Evolutionary conservation across 805 yeast genomes (phyloP).

Genomic region (Pichia thaimueangensis): DNA sequence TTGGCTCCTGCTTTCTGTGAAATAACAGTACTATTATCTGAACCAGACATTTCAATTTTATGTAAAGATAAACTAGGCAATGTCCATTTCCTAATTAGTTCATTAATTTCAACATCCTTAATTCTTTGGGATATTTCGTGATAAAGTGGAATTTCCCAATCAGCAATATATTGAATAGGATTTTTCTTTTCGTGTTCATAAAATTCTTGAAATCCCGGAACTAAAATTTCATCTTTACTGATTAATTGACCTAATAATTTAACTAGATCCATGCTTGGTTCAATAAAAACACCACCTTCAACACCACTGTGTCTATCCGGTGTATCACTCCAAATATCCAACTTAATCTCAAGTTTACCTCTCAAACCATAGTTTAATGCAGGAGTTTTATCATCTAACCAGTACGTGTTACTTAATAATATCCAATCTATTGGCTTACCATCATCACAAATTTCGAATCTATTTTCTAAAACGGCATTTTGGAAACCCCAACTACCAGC

Average conservation of each 20-base stretch:
- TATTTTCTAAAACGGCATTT: constrained; percentile 49
- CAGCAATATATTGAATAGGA: constrained; percentile 19
- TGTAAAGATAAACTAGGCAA: constrained; percentile 86
- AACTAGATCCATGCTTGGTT: constrained; percentile 83
- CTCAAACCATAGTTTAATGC: constrained; percentile 91
- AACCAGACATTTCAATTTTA: constrained; percentile 80
- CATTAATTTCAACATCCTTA: constrained; percentile 30
- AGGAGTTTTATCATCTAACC: constrained; percentile 87
- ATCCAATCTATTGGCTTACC: constrained; percentile 67
- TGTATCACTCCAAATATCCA: constrained; percentile 60
- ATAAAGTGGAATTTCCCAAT: constrained; percentile 54
- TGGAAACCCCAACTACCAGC: constrained; percentile 85
- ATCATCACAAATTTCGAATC: constrained; percentile 48
- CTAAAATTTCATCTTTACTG: constrained; percentile 46
- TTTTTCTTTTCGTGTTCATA: constrained; percentile 1
- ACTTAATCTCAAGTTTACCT: constrained; percentile 80
- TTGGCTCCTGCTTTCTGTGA: constrained; percentile 75
- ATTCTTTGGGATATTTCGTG: constrained; percentile 47
- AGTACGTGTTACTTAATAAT: constrained; percentile 81
- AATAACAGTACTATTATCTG: constrained; percentile 82
- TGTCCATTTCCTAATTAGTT: constrained; percentile 78
- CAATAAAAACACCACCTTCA: constrained; percentile 86
- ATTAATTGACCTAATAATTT: constrained; percentile 62
- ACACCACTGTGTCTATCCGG: constrained; percentile 96
- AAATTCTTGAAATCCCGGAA: constrained; percentile 44